These are phyloP conservation scores for Metschnikowia proteae DNA, from an alignment of 805 yeast genomes.

Conservation along the genomic window DNA sequence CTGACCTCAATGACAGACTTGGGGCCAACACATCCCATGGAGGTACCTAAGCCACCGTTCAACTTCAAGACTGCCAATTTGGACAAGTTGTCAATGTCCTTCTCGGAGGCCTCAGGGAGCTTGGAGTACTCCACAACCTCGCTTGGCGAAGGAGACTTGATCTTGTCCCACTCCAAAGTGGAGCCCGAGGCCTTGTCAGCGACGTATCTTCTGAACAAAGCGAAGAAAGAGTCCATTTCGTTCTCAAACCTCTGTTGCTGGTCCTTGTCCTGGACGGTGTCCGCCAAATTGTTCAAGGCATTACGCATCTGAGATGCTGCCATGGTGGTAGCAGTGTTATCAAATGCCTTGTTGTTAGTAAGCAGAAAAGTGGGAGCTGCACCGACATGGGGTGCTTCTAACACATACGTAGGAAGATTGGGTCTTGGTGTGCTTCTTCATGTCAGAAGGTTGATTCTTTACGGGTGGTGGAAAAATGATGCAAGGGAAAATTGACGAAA, in stretches of 20 bases:
- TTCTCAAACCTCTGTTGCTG: slow-evolving; percentile 63
- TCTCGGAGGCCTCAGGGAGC: slow-evolving; percentile 30
- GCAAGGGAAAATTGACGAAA: slow-evolving; percentile 1
- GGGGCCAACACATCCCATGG: slow-evolving; percentile 99
- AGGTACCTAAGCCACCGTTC: slow-evolving; percentile 98
- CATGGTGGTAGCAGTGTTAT: slow-evolving; percentile 88
- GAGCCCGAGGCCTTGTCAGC: slow-evolving; percentile 83
- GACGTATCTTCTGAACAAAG: slow-evolving; percentile 87
- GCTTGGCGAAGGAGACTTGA: slow-evolving; percentile 82
- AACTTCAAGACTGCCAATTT: slow-evolving; percentile 93
- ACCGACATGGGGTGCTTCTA: not conserved
- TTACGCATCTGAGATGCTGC: slow-evolving; percentile 98
- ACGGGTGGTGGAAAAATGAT: not conserved
- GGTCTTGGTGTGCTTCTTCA: slow-evolving; percentile 61
- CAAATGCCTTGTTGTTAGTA: slow-evolving; percentile 63
- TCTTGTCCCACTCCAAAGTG: slow-evolving; percentile 90
- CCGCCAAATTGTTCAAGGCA: slow-evolving; percentile 84
- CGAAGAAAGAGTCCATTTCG: slow-evolving; percentile 93
- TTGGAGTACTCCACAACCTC: slow-evolving; percentile 81
- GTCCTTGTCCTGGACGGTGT: slow-evolving; percentile 59
- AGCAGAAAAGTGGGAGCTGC: not conserved
- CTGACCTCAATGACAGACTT: slow-evolving; percentile 97
- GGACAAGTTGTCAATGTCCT: slow-evolving; percentile 48
- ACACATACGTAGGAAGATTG: slow-evolving; percentile 65
- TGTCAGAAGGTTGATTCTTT: slow-evolving; percentile 1